These are phyloP conservation scores for slime mould (Dictyostelium discoideum) DNA, from an alignment of 78 protist species.

Conservation along the genomic window dicty_2.7 NC_007088.5:5858001-5858500, in stretches of 20 bases:
- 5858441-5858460: slow-evolving; percentile 91
- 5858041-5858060: too few relatives aligned
- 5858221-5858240: slow-evolving; percentile 37
- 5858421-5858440: slow-evolving; percentile 47
- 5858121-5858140: background rate
- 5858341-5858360: too few relatives aligned
- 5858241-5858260: slow-evolving; percentile 75
- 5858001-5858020: too few relatives aligned
- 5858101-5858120: too few relatives aligned
- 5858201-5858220: background rate
- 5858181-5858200: background rate
- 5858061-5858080: too few relatives aligned
- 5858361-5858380: too few relatives aligned
- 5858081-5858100: too few relatives aligned
- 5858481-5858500: slow-evolving; percentile 85
- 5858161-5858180: background rate
- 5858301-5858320: background rate
- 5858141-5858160: background rate
- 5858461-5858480: slow-evolving; percentile 85
- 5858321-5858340: background rate
- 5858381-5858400: slow-evolving; percentile 57
- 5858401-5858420: slow-evolving; percentile 88
- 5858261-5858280: slow-evolving; percentile 78
- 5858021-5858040: too few relatives aligned
- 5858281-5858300: background rate